phyloP scores from a whole-genome alignment of 2,329 filamentous ascomycete species.

The Chrysoporthe austroafricana region DNA sequence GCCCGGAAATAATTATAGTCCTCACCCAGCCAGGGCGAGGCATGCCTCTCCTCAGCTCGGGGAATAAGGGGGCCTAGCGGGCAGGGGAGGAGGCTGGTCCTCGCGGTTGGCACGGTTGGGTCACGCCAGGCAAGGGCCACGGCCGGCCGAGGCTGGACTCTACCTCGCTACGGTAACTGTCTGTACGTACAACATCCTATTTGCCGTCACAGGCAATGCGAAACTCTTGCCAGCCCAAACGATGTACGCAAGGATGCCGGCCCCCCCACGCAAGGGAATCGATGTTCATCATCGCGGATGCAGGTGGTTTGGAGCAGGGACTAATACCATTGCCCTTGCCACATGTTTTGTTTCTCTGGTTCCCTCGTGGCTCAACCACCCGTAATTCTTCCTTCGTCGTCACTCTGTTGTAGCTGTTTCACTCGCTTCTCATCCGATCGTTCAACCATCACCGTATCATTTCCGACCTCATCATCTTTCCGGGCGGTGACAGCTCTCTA shows the following conservation, averaged over 20 bases:
- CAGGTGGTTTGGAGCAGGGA: neutral
- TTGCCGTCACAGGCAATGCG: neutral
- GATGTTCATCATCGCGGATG: neutral
- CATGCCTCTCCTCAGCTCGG: neutral
- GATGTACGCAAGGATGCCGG: neutral
- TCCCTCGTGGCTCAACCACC: neutral
- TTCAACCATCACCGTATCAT: neutral
- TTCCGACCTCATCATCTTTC: neutral
- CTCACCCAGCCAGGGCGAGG: neutral
- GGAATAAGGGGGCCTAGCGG: neutral
- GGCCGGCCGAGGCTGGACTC: conserved; percentile 1
- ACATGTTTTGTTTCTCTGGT: neutral
- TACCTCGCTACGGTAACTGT: neutral
- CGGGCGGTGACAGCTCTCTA: neutral
- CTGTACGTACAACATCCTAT: neutral
- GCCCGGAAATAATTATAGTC: neutral
- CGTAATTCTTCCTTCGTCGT: neutral
- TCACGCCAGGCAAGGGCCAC: neutral
- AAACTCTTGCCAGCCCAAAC: neutral
- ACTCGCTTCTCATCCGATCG: neutral
- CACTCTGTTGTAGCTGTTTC: neutral
- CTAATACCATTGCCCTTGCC: neutral
- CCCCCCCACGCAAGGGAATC: conserved; percentile 4
- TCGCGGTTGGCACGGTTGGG: neutral
- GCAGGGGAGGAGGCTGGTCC: neutral